Evolutionary conservation across 768 basidiomycete genomes (phyloP).

Genomic region (Lactifluus echinatus): DNA sequence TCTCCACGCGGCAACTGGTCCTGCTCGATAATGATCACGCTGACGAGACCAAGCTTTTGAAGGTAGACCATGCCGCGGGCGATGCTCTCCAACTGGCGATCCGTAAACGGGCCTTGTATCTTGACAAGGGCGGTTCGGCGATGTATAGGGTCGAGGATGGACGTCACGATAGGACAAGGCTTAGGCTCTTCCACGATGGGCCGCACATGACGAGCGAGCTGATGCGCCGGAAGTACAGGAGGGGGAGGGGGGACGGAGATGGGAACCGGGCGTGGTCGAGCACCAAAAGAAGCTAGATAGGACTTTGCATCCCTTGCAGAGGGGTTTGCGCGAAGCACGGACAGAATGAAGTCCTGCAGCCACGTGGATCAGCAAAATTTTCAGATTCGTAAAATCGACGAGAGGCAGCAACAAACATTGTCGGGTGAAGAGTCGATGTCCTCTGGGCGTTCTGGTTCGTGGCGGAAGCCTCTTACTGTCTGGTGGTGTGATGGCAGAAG

Average conservation of each 20-base stretch:
- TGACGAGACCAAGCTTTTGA: constrained; percentile 90
- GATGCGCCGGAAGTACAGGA: constrained; percentile 25
- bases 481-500: not conserved
- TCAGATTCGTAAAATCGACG: no score
- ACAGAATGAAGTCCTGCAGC: constrained; percentile 87
- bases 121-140: constrained; percentile 92
- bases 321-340: constrained; percentile 87
- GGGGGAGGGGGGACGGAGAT: constrained; percentile 23
- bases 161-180: constrained; percentile 50
- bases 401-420: constrained; percentile 10
- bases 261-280: constrained; percentile 34
- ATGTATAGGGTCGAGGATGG: constrained; percentile 77
- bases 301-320: constrained; percentile 84
- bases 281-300: constrained; percentile 87
- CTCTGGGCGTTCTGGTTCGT: constrained; percentile 9
- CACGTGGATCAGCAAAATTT: constrained; percentile 11
- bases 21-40: constrained; percentile 90
- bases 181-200: constrained; percentile 27
- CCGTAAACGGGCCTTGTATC: constrained; percentile 90
- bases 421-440: constrained; percentile 5
- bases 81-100: constrained; percentile 90
- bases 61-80: constrained; percentile 90
- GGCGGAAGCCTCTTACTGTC: constrained; percentile 15
- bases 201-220: constrained; percentile 25
- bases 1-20: constrained; percentile 65